phyloP scores from a whole-genome alignment of 306 rosid genomes.

The Lablab purpureus region DNA sequence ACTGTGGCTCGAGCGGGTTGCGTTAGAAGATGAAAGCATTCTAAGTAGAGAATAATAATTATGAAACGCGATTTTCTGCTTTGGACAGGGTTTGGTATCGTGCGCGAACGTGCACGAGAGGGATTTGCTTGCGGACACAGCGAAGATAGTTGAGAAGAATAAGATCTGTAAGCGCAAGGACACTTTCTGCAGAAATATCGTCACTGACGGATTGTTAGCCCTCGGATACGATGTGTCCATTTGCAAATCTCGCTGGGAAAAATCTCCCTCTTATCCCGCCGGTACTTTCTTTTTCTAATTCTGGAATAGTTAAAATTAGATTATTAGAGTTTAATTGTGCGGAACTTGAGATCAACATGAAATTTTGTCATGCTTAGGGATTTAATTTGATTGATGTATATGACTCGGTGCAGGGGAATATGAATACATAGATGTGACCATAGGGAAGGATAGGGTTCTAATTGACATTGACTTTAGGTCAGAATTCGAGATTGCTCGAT shows the following conservation, averaged over 20 bases:
- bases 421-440: constrained; percentile 73
- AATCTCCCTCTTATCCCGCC: constrained; percentile 65
- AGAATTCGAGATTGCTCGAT: constrained; percentile 81
- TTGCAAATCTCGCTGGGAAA: constrained; percentile 94
- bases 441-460: constrained; percentile 58
- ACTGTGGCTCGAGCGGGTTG: not conserved
- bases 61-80: not conserved
- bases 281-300: constrained; percentile 51
- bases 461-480: constrained; percentile 84
- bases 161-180: constrained; percentile 77
- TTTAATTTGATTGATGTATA: not conserved
- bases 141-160: constrained; percentile 82
- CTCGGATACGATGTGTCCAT: constrained; percentile 87
- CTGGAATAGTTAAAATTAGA: not conserved
- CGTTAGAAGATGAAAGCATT: not conserved
- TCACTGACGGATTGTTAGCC: constrained; percentile 56
- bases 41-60: not conserved
- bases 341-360: not conserved
- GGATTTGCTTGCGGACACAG: constrained; percentile 76
- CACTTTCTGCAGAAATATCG: constrained; percentile 55
- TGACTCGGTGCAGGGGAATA: constrained; percentile 63
- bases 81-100: constrained; percentile 64
- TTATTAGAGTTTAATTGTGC: not conserved
- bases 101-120: constrained; percentile 66
- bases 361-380: not conserved